Evolutionary conservation across 2,329 filamentous ascomycete species (phyloP).

Genomic region (Didymella pinodella): DNA sequence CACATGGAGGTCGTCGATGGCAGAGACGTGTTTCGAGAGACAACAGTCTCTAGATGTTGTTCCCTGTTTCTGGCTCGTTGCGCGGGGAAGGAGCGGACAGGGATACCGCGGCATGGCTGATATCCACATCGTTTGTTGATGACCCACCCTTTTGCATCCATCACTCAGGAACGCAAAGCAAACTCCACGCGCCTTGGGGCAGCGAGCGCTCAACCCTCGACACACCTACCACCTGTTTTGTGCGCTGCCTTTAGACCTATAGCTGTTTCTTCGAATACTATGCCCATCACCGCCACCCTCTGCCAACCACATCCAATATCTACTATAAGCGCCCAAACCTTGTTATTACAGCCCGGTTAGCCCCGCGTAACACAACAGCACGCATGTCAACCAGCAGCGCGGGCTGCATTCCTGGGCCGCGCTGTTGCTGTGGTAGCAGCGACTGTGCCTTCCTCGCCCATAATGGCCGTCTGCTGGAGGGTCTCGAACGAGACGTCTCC

Average conservation of each 20-base stretch:
- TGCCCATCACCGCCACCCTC: conserved; percentile 25
- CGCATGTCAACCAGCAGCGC: conserved; percentile 32
- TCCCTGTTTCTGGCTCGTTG: conserved; percentile 12
- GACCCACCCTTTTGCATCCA: conserved; percentile 19
- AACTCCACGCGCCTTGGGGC: conserved; percentile 17
- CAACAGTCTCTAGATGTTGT: conserved; percentile 4
- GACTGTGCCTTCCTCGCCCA: conserved; percentile 83
- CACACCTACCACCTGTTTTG: conserved; percentile 26
- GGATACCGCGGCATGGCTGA: conserved; percentile 18
- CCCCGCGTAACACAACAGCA: conserved; percentile 30
- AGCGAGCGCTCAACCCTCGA: conserved; percentile 16
- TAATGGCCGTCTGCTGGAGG: conserved; percentile 79
- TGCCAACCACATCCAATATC: conserved; percentile 15
- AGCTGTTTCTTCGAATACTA: conserved; percentile 27
- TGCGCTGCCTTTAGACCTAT: conserved; percentile 10
- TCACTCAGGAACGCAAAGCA: conserved; percentile 22
- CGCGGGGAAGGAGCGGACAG: conserved; percentile 24
- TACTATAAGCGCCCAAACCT: conserved; percentile 17
- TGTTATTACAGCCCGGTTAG: conserved; percentile 18
- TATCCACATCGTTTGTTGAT: conserved; percentile 16
- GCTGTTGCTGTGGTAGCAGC: conserved; percentile 84
- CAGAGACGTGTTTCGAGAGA: background rate
- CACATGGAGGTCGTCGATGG: conserved; percentile 1
- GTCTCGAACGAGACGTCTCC: conserved; percentile 85
- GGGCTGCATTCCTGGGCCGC: conserved; percentile 44